Percentiles rank a stretch among this genome's conserved stretches.
phyloP scores from a whole-genome alignment of 2,329 filamentous ascomycete genomes.

The Verticillium klebahnii region DNA sequence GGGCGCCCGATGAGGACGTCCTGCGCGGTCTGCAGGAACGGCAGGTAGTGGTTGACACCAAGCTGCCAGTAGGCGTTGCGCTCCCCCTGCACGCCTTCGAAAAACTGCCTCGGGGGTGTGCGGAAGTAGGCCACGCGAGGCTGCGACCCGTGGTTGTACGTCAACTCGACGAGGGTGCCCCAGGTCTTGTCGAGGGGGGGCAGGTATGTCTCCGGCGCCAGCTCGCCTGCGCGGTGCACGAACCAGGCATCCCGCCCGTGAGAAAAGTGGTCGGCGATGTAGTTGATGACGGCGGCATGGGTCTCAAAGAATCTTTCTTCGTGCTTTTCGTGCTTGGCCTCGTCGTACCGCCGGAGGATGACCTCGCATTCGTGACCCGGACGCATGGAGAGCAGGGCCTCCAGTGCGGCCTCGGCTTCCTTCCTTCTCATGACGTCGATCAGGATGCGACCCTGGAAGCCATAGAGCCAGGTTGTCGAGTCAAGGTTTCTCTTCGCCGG shows the following conservation, averaged over 20 bases:
- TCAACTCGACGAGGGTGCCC: conserved; percentile 9
- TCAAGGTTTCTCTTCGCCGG: not conserved
- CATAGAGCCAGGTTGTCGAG: conserved; percentile 13
- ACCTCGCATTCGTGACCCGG: not conserved
- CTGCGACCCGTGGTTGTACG: not conserved
- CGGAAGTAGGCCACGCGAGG: conserved; percentile 7
- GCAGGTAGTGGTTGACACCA: conserved; percentile 20
- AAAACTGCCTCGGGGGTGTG: not conserved
- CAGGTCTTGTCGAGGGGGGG: conserved; percentile 14
- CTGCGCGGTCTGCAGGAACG: conserved; percentile 16
- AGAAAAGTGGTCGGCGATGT: not conserved
- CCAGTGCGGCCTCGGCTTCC: not conserved
- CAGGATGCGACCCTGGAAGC: conserved; percentile 25
- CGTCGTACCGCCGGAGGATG: not conserved
- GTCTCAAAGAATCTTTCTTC: conserved; percentile 8
- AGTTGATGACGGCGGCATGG: conserved; percentile 1
- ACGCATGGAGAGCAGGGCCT: not conserved
- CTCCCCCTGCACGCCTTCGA: not conserved
- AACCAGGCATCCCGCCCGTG: conserved; percentile 14
- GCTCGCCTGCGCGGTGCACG: conserved; percentile 8
- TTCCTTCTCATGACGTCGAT: conserved; percentile 11
- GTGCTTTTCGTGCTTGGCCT: conserved; percentile 2
- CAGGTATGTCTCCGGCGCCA: conserved; percentile 11
- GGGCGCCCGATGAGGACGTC: conserved; percentile 19
- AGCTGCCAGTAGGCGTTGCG: not conserved